Percentiles rank a stretch among this genome's conserved stretches.
These are phyloP conservation scores for Avicennia marina DNA, from an alignment of 257 asterid species.

Conservation along the genomic window DNA sequence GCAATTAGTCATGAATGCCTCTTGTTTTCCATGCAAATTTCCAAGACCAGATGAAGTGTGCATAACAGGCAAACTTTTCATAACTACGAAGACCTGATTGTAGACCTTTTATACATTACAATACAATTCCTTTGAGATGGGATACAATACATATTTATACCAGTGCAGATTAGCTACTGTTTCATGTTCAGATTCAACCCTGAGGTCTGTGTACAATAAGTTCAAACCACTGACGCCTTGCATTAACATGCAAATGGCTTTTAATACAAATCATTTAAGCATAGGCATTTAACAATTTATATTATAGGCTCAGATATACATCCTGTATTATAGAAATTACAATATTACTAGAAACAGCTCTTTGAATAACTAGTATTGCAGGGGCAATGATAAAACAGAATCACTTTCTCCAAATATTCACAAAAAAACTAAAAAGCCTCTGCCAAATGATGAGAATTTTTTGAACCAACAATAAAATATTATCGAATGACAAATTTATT, in stretches of 20 bases:
- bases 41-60: no score
- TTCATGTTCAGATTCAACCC: not conserved
- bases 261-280: no score
- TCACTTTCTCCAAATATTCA: not conserved
- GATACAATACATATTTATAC: not conserved
- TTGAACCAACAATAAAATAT: not conserved
- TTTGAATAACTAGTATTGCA: not conserved
- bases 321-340: no score
- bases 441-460: not conserved
- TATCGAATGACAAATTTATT: no score
- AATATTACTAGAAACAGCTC: no score
- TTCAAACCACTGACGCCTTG: no score
- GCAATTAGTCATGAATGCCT: no score
- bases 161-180: not conserved
- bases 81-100: not conserved
- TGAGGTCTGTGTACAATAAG: not conserved
- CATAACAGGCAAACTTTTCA: no score
- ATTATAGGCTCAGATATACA: no score
- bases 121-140: not conserved
- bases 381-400: not conserved
- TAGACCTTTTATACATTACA: not conserved
- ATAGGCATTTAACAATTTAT: no score
- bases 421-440: not conserved
- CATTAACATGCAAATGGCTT: no score
- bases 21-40: no score